Evolutionary conservation across 1,139 yeast genomes (phyloP), one percentile per base, ranked within the genome.

Genomic region (Hyphopichia fennica): DNA sequence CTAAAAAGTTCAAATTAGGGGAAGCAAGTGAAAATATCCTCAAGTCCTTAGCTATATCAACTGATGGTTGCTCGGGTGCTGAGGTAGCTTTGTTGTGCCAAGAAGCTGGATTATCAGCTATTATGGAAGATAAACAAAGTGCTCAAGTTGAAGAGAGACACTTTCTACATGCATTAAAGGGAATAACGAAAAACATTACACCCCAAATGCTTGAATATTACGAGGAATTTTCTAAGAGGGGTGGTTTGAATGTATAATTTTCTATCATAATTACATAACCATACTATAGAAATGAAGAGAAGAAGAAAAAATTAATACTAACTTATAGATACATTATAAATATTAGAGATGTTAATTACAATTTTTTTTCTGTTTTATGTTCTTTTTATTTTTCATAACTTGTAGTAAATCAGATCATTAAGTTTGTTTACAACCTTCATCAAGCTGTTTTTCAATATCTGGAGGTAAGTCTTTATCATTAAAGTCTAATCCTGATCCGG

Each of bases 61-160:
- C 96, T 0, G 93, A 86, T 0, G 98, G 98, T 0, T 90, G 96
- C 55, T 89, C 97, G 0, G 99, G 99, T 35, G 97, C 99, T 0
- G 99, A 93, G 61, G 90, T 93, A 28, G 95, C 91, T 0, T 75
- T 90, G 33, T 63, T 91, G 20, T 88, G 97, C 54, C 98, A 91
- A 59, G 98, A 93, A 60, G 96, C 98, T 0, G 99, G 99, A 2
- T 68, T 93, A 28, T 79, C 87, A 10, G 97, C 98, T 0, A 84
- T 93, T 45, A 88, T 87, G 83, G 96, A 88, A 52, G 68, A 86
- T 50, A 63, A 77, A 13, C 67, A 76, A 3, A 79, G 88, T 6
- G 59, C 61, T 1, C 53, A 55, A 10, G 96, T 93, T 1, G 62
- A 64, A 22, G 69, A 68, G 48, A 68, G 68, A 27, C 97, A 93